Base-by-base conservation (phyloP, 139 green algal genomes). In the Diplosphaera chodatii region DNA sequence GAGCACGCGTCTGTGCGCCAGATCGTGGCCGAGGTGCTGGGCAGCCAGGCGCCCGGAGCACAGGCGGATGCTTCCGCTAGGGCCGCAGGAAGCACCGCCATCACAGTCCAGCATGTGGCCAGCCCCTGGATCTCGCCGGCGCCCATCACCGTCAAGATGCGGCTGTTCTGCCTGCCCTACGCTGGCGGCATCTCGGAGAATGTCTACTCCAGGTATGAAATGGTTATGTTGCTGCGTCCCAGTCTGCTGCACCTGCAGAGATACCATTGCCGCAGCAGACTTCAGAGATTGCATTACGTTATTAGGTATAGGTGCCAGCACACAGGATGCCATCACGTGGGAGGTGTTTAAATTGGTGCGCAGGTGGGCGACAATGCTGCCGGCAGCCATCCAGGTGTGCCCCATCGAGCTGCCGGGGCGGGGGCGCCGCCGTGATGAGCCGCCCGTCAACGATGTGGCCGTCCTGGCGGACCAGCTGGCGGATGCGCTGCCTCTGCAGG, bases 131-230 rank as follows among this genome's bases (percentile, higher is more conserved):
- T 84, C 64, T 29, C 66, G 3, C 73, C 77, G 15, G 23, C 64
- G 4, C 78, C 80, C 2, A 10, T 71, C 27, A 64, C 28, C 68
- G 40, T 84, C 34, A 81, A 81, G 66, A 66, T 86, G 73, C 66
- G 80, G 15, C 21, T 86, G 22, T 86, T 82, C 48, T 84, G 77
- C 66, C 74, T 86, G 63, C 80, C 80, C 13, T 86, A 79, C 13
- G 80, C 80, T 1, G 80, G 77, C 27, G 80, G 80, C 22, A 55
- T 86, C 21, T 81, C 80, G 5, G 80, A 84, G 56, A 81, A 82
- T 29, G 66, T 86, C 0, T 86, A 82, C 74, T 74, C 73, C 21
- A 65, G 70, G 71, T 74, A 34, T 33, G 48, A 3, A 3, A 59
- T 48, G 37, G n/a, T n/a, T n/a, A n/a, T n/a, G n/a, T n/a, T n/a